Evolutionary conservation across 108 stramenopile species (phyloP).

Genomic region (Nannochloropsis granulata): DNA sequence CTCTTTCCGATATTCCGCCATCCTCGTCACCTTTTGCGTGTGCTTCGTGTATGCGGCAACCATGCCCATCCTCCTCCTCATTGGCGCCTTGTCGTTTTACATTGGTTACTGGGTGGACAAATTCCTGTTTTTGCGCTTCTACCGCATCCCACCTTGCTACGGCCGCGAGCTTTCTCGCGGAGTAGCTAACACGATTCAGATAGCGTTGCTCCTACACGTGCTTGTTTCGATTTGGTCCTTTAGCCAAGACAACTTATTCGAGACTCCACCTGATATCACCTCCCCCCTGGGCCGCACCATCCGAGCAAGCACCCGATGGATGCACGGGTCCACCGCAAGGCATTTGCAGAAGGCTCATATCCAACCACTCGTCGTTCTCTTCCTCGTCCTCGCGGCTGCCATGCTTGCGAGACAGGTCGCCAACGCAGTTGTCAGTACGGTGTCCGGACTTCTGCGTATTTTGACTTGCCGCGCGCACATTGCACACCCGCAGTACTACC

Average conservation of each 20-base stretch:
- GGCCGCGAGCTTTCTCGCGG: conserved; percentile 17
- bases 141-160: conserved; percentile 50
- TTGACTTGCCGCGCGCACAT: background rate
- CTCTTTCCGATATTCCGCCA: conserved; percentile 49
- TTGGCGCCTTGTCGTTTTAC: conserved; percentile 46
- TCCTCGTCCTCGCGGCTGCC: background rate
- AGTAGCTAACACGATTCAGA: conserved; percentile 1
- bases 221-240: background rate
- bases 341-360: background rate
- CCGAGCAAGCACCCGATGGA: background rate
- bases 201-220: background rate
- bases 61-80: conserved; percentile 50
- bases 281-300: background rate
- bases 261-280: background rate
- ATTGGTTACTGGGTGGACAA: conserved; percentile 61
- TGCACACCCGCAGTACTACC: background rate
- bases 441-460: background rate
- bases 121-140: conserved; percentile 55
- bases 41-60: conserved; percentile 54
- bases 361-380: background rate
- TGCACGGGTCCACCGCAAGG: background rate
- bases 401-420: background rate
- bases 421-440: background rate
- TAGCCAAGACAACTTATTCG: background rate
- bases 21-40: conserved; percentile 52